Evolutionary conservation across 495 filamentous ascomycete genomes (phyloP), one percentile per base, ranked within the genome.

Genomic region (Xylaria intraflava): DNA sequence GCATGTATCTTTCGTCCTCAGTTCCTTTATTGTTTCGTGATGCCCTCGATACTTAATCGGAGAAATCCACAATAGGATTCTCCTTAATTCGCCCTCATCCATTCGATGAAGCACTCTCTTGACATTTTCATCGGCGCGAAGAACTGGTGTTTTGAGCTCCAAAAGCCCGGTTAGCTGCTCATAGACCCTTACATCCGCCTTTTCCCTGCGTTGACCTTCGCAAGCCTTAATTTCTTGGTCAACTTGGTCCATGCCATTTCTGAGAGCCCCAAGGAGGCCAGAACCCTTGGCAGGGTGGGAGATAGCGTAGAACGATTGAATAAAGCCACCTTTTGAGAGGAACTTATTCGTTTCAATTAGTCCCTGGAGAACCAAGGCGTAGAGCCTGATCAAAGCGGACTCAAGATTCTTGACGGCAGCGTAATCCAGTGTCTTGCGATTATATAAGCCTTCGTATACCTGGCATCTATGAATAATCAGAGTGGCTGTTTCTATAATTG

Each of bases 391-490:
- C 41, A 42, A 44, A 9, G 29, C 43, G 3, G 47, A 39, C 30
- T 58, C 27, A 5, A 58, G 50, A 23, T 22, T 43, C 20, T 31
- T 19, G 24, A 44, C 20, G 2, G 22, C 26, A 17, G 30, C 44
- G n/a, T 46, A 10, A 12, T 33, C 19, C 4, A 58, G 19, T 9
- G 35, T 35, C 24, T 20, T 11, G 43, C 29, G 49, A n/a, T 33
- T 46, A 23, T 58, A 58, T 33, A 58, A 10, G 14, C 5, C 17
- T 17, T 53, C 24, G 36, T 40, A 58, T 43, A 53, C 30, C 41
- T 43, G 46, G 16, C 49, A 43, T 39, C 56, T 46, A 24, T 42
- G 40, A 12, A 58, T n/a, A 38, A 58, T 49, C 16, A 43, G 45
- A 30, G 50, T 40, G n/a, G 38, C 40, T 22, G 24, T 53, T 36